phyloP scores from a whole-genome alignment of 176 grass and related monocot species.

The Bolboschoenus planiculmis region DNA sequence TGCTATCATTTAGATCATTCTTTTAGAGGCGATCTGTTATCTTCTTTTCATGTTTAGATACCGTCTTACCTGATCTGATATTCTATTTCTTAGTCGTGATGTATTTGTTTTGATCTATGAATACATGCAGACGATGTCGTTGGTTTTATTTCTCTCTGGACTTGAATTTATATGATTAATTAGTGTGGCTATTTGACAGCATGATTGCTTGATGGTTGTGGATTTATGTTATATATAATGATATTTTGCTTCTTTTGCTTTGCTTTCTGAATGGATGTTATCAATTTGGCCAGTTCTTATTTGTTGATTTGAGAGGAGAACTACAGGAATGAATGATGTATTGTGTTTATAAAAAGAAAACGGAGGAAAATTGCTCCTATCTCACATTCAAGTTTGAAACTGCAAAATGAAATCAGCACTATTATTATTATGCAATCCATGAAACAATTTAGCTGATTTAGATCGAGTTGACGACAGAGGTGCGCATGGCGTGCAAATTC shows the following conservation, averaged over 20 bases:
- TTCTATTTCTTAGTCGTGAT: not conserved
- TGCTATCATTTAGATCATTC: constrained; percentile 23
- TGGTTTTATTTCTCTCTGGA: not conserved
- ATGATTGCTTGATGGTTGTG: not conserved
- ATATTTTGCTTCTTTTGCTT: not conserved
- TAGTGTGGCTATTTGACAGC: not conserved
- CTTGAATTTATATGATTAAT: not conserved
- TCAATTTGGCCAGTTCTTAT: not conserved
- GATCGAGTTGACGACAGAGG: not conserved
- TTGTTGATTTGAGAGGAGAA: not conserved
- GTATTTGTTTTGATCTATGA: not conserved
- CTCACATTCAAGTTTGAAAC: not conserved
- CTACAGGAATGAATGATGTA: not conserved
- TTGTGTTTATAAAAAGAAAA: not conserved
- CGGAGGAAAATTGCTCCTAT: not conserved
- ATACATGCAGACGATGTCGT: not conserved
- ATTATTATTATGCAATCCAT: not conserved
- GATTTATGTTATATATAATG: not conserved
- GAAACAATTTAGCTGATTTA: not conserved
- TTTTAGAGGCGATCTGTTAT: constrained; percentile 23
- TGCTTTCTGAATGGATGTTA: not conserved
- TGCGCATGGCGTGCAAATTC: not conserved
- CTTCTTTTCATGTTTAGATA: not conserved
- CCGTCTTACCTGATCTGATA: constrained; percentile 3
- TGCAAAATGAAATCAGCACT: not conserved